Base-by-base conservation (phyloP, 176 grass and related monocot species). In the Aegilops bicornis region DNA sequence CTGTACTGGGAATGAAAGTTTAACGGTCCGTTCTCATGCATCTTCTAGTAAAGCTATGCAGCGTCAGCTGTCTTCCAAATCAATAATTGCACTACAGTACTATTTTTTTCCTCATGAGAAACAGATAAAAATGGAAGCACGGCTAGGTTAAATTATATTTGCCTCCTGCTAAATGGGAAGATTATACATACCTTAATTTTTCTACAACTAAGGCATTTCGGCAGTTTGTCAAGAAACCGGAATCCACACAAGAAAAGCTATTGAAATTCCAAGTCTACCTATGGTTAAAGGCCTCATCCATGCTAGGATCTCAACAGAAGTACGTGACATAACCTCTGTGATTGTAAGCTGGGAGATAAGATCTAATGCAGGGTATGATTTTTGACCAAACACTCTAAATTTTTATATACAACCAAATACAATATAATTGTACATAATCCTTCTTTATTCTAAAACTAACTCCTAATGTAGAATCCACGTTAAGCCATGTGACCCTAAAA, bases 251-350 rank as follows among this genome's bases (percentile, higher is more conserved):
- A 27, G 19, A 8, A 24, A 60, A 17, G 17, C 19, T 68, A 68
- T 22, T 63, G 58, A 76, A 29, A 76, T 76, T 42, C 3, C 40
- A 25, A 47, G 50, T 62, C 1, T 10, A 81, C 13, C 37, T 39
- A 33, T 11, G 17, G 3, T 16, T 88, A 71, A n/a, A 59, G 31
- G 9, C 48, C 27, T 31, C 24, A 61, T 76, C 35, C 45, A 81
- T 80, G 25, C 19, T 74, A 85, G 5, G 64, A 76, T 86, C 15
- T 82, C 5, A 64, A 85, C 2, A 89, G 7, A 50, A n/a, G 29
- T 35, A 81, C 56, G 60, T 67, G 25, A 1, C 43, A 78, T 75
- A 19, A 64, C 43, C 62, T 75, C 1, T 31, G 63, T 42, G n/a
- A 73, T 64, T 25, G 54, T 71, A 79, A 31, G 15, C 11, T 30